Conservation (phyloP, 1,139 yeast species). For the Nakaseomyces uthaithaninus region DNA sequence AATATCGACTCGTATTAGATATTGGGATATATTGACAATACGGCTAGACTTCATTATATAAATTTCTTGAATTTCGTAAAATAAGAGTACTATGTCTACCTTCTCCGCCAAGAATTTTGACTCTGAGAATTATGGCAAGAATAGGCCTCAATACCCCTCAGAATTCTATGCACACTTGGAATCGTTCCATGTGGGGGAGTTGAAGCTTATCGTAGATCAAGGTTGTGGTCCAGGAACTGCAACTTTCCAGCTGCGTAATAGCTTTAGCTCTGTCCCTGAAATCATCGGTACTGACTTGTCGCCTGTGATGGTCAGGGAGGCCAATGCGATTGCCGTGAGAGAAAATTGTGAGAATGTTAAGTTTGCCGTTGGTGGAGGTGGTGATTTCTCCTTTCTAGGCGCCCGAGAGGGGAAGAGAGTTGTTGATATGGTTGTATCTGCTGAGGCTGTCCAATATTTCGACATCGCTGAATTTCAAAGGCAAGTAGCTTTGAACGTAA, state of each 20-base stretch:
- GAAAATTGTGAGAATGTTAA: conserved; percentile 25
- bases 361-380: conserved; percentile 12
- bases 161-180: conserved; percentile 42
- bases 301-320: conserved; percentile 48
- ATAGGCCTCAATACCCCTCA: conserved; percentile 59
- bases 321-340: conserved; percentile 25
- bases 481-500: conserved; percentile 44
- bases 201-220: conserved; percentile 46
- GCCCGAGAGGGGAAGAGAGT: conserved; percentile 23
- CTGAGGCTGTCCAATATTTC: conserved; percentile 79
- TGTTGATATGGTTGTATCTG: conserved; percentile 60
- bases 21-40: no score
- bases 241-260: conserved; percentile 42
- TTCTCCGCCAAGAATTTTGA: conserved; percentile 54
- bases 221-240: conserved; percentile 86
- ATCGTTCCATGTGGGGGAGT: conserved; percentile 34
- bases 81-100: conserved; percentile 43
- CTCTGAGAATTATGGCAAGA: conserved; percentile 48
- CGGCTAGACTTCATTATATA: no score
- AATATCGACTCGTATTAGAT: no score
- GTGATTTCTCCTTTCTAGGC: background rate
- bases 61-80: background rate
- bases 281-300: conserved; percentile 65
- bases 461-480: conserved; percentile 46
- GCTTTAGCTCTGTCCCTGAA: conserved; percentile 33